A percentile compares a stretch with the other conserved stretches of the same genome.
These are phyloP conservation scores for Lindgomyces ingoldianus DNA, from an alignment of 495 filamentous ascomycete genomes.

Conservation along the genomic window DNA sequence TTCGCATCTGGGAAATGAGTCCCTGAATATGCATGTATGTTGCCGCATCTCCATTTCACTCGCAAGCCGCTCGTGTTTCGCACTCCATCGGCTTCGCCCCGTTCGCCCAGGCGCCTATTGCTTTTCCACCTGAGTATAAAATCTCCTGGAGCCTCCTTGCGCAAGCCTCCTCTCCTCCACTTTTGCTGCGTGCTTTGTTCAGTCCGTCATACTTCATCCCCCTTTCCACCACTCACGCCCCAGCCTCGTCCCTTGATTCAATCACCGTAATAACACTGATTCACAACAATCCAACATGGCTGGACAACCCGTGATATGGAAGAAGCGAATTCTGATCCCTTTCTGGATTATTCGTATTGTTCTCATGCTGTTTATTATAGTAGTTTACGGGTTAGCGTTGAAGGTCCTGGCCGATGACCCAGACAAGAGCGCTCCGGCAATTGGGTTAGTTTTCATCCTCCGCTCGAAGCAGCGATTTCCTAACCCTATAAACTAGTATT, in stretches of 20 bases:
- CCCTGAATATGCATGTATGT: not conserved
- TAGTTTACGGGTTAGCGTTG: slow-evolving; percentile 23
- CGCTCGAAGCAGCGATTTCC: not conserved
- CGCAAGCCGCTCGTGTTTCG: not conserved
- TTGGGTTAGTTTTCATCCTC: slow-evolving; percentile 12
- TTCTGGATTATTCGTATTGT: slow-evolving; percentile 34
- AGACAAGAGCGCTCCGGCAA: slow-evolving; percentile 2
- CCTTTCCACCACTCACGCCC: not conserved
- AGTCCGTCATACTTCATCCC: no score
- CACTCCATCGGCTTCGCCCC: no score
- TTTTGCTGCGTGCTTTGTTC: no score
- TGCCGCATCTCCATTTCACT: not conserved
- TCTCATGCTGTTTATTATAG: slow-evolving; percentile 36
- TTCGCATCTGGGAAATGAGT: no score
- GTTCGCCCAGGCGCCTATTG: no score
- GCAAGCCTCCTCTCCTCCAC: no score
- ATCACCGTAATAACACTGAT: not conserved
- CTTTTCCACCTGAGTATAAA: no score
- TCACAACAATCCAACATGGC: slow-evolving; percentile 17
- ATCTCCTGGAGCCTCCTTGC: no score
- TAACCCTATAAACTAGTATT: slow-evolving; percentile 14
- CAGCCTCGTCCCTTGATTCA: no score
- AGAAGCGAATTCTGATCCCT: slow-evolving; percentile 39
- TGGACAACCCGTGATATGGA: slow-evolving; percentile 26
- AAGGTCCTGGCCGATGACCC: not conserved